Conservation (phyloP, 305 asterid genomes). For the Lippia alba region DNA sequence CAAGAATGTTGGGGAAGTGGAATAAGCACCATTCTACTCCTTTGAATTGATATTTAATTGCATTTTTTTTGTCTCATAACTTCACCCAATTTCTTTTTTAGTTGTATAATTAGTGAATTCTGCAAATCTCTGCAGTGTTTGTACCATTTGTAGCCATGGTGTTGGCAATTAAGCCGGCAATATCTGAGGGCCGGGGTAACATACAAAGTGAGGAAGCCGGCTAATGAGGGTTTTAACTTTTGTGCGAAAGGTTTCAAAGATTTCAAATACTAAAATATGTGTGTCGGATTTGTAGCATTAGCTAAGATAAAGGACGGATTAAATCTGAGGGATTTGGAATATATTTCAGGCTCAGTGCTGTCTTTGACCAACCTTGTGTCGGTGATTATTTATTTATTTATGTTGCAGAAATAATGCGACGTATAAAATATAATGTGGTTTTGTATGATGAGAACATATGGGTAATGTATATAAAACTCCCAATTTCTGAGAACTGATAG, state of each 20-base stretch:
- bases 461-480: no score
- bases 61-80: no score
- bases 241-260: constrained; percentile 21
- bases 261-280: neutral
- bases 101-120: no score
- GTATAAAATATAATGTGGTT: no score
- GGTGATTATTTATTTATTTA: neutral
- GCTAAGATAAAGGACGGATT: neutral
- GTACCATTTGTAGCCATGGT: constrained; percentile 5
- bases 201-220: constrained; percentile 36
- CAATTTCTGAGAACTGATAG: no score
- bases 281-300: neutral
- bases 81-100: neutral
- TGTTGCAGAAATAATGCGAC: neutral
- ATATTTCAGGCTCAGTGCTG: neutral
- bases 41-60: no score
- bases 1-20: no score
- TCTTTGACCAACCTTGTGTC: neutral
- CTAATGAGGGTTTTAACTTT: constrained; percentile 31
- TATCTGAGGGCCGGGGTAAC: constrained; percentile 10
- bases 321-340: neutral
- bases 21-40: no score
- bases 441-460: no score
- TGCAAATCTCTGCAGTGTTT: neutral
- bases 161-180: neutral